Evolutionary conservation across 2,329 filamentous ascomycete genomes (phyloP).

Genomic region (Aphanocladium album): DNA sequence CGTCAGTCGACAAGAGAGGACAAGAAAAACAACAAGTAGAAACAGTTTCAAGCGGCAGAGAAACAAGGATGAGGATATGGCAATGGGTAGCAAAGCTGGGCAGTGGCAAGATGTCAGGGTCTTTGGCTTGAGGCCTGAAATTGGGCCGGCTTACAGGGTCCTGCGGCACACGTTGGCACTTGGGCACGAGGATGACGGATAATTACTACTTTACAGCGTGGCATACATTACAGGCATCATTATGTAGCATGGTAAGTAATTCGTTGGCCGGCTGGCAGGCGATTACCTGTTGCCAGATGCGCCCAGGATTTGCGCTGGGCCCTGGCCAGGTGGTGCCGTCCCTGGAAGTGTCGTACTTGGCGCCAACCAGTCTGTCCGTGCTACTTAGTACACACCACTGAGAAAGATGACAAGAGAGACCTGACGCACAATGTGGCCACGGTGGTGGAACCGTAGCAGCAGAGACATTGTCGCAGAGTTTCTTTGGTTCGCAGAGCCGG

Average conservation of each 20-base stretch:
- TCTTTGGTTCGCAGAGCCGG: conserved; percentile 6
- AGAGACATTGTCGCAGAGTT: conserved; percentile 11
- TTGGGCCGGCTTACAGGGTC: neutral
- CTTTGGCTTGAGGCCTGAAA: neutral
- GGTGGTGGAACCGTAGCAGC: neutral
- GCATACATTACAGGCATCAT: neutral
- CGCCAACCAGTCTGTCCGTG: neutral
- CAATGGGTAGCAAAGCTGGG: neutral
- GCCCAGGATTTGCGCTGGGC: neutral
- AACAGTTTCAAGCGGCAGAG: neutral
- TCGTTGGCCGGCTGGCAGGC: neutral
- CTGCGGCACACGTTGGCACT: neutral
- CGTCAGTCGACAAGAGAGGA: neutral
- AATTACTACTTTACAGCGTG: neutral
- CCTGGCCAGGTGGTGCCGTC: neutral
- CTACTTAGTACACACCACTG: neutral
- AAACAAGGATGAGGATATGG: neutral
- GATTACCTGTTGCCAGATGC: neutral
- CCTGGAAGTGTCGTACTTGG: neutral
- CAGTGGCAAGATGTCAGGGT: conserved; percentile 2
- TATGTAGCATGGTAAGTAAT: neutral
- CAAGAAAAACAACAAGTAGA: neutral
- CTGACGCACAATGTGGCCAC: neutral
- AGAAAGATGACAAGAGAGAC: neutral
- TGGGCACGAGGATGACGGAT: neutral